phyloP scores from a whole-genome alignment of 2,329 filamentous ascomycete genomes.

The Aspergillus versicolor region DNA sequence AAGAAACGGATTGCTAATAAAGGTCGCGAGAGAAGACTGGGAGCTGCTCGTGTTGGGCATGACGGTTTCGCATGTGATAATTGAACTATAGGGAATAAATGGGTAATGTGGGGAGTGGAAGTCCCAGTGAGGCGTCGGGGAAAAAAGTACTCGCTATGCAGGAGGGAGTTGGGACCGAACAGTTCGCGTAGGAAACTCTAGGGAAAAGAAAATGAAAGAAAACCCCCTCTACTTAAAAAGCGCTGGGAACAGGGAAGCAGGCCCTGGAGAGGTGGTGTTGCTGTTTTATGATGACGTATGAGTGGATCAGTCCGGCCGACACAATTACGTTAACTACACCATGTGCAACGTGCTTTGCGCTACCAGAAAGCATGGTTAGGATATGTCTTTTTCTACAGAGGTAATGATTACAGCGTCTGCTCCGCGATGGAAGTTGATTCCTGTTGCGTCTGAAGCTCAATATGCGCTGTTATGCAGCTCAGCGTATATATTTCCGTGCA shows the following conservation, averaged over 20 bases:
- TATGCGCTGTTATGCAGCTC: too few species aligned
- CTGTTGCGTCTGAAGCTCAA: too few species aligned
- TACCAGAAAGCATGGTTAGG: neutral
- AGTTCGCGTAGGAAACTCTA: neutral
- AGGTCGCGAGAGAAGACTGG: conserved; percentile 19
- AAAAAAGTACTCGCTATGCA: neutral
- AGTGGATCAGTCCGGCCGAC: conserved; percentile 7
- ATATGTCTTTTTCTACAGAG: neutral
- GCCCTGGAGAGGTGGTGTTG: neutral
- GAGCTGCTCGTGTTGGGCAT: neutral
- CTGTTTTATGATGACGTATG: conserved; percentile 16
- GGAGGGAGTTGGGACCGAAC: neutral
- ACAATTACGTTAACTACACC: neutral
- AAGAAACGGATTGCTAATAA: conserved; percentile 31
- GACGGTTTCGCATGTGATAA: neutral
- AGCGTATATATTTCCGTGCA: too few species aligned
- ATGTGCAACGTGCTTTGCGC: neutral
- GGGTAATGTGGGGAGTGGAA: neutral
- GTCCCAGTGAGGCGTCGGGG: neutral
- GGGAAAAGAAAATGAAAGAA: neutral
- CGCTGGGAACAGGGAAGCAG: neutral
- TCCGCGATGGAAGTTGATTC: neutral
- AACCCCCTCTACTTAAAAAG: neutral
- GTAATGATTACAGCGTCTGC: neutral
- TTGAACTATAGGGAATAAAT: neutral